phyloP scores from a whole-genome alignment of 345 rosid species.

The Boechera stricta region DNA sequence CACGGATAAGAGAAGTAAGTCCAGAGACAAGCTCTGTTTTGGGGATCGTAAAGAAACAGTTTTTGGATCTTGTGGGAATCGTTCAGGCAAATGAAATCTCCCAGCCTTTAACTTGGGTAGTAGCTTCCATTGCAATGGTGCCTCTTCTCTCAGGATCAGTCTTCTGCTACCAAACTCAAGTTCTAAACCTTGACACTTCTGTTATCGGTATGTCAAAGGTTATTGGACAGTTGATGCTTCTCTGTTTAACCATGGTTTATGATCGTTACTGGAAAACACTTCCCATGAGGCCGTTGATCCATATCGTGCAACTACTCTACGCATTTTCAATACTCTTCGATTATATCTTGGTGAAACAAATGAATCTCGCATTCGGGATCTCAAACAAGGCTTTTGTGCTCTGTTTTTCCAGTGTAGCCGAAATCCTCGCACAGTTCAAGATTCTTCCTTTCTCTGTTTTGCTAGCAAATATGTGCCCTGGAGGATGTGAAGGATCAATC shows the following conservation, averaged over 20 bases:
- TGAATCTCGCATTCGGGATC: constrained; percentile 64
- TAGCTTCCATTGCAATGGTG: constrained; percentile 65
- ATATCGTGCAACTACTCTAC: constrained; percentile 59
- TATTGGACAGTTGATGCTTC: constrained; percentile 73
- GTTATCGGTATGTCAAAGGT: constrained; percentile 83
- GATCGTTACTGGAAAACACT: constrained; percentile 65
- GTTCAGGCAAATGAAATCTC: constrained; percentile 59
- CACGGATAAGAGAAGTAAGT: constrained; percentile 26
- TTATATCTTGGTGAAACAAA: constrained; percentile 63
- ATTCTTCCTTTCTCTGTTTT: constrained; percentile 68
- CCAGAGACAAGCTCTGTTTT: constrained; percentile 45
- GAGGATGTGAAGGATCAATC: constrained; percentile 80
- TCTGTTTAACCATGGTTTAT: constrained; percentile 62
- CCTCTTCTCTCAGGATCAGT: constrained; percentile 79
- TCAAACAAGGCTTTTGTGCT: constrained; percentile 60
- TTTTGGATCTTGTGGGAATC: constrained; percentile 56
- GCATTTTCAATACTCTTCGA: constrained; percentile 73
- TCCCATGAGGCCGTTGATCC: constrained; percentile 67
- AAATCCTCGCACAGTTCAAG: constrained; percentile 73
- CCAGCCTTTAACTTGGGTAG: constrained; percentile 66
- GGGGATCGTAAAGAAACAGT: constrained; percentile 55
- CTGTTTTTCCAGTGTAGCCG: constrained; percentile 74
- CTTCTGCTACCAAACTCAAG: constrained; percentile 86
- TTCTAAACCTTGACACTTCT: constrained; percentile 66
- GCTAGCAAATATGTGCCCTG: constrained; percentile 64